Conservation (phyloP, 1,139 yeast species). For the Lodderomyces beijingensis region DNA sequence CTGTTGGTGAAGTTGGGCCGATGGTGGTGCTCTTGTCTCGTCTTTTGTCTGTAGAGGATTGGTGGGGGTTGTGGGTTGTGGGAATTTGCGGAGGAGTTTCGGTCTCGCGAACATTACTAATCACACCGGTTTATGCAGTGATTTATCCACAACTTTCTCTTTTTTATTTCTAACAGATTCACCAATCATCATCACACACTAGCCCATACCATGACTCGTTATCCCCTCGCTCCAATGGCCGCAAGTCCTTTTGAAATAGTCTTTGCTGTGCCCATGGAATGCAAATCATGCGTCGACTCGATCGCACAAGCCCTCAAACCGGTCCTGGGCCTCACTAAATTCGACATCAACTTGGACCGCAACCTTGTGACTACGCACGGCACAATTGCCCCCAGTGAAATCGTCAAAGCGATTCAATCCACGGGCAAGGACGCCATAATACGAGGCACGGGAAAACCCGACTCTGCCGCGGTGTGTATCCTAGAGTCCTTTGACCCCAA, state of each 20-base stretch:
- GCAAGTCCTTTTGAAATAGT: conserved; percentile 46
- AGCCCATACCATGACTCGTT: too few relatives aligned
- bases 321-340: conserved; percentile 42
- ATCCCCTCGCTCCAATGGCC: too few relatives aligned
- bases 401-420: conserved; percentile 60
- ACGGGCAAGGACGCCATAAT: conserved; percentile 88
- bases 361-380: conserved; percentile 66
- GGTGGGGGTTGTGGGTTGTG: too few relatives aligned
- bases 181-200: too few relatives aligned
- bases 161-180: too few relatives aligned
- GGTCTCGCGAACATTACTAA: too few relatives aligned
- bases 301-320: conserved; percentile 50
- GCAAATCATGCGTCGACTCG: conserved; percentile 63
- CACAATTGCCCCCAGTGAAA: conserved; percentile 61
- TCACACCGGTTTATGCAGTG: too few relatives aligned
- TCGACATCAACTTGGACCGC: conserved; percentile 48
- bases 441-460: conserved; percentile 84
- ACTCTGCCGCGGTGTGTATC: conserved; percentile 89
- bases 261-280: conserved; percentile 76
- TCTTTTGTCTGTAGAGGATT: too few relatives aligned
- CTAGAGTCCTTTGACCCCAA: conserved; percentile 62
- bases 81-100: too few relatives aligned
- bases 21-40: too few relatives aligned
- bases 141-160: too few relatives aligned
- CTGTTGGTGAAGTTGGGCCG: too few relatives aligned